Evolutionary conservation across 306 rosid species (phyloP).

Genomic region (Hippophae tibetana): DNA sequence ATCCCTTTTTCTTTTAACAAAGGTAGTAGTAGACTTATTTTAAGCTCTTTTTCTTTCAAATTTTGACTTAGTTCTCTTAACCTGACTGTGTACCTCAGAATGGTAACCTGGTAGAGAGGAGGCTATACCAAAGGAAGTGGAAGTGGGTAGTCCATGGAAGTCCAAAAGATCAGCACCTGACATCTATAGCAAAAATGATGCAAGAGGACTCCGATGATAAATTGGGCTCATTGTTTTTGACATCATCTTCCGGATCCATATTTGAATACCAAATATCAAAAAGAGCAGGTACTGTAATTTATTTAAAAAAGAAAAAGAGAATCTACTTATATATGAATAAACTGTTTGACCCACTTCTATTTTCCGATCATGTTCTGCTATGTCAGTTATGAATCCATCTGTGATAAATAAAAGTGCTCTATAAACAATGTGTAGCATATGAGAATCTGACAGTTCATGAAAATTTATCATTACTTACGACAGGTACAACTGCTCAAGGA

Average conservation of each 20-base stretch:
- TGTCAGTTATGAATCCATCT: too few relatives aligned
- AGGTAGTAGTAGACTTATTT: constrained; percentile 31
- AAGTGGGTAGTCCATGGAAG: constrained; percentile 82
- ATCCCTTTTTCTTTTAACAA: constrained; percentile 81
- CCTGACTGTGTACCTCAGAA: constrained; percentile 28
- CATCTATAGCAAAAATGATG: constrained; percentile 48
- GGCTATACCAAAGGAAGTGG: constrained; percentile 85
- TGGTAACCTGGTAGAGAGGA: constrained; percentile 76
- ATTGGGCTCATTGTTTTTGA: constrained; percentile 53
- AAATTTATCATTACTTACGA: neutral
- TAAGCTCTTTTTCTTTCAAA: too few relatives aligned
- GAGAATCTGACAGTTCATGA: neutral
- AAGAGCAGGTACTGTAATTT: constrained; percentile 34
- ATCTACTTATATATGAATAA: too few relatives aligned
- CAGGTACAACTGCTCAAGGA: constrained; percentile 37
- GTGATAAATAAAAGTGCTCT: too few relatives aligned
- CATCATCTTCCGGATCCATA: constrained; percentile 57
- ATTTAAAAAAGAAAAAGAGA: too few relatives aligned
- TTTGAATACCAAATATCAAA: constrained; percentile 55
- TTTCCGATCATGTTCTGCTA: too few relatives aligned
- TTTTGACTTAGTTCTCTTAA: neutral
- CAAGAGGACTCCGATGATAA: constrained; percentile 50
- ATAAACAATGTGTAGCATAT: neutral
- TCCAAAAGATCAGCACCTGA: constrained; percentile 58
- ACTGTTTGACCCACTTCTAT: too few relatives aligned